Evolutionary conservation across 148 eudicot genomes (phyloP), one percentile per base, ranked within the genome.

Genomic region (Camellia granthamiana): DNA sequence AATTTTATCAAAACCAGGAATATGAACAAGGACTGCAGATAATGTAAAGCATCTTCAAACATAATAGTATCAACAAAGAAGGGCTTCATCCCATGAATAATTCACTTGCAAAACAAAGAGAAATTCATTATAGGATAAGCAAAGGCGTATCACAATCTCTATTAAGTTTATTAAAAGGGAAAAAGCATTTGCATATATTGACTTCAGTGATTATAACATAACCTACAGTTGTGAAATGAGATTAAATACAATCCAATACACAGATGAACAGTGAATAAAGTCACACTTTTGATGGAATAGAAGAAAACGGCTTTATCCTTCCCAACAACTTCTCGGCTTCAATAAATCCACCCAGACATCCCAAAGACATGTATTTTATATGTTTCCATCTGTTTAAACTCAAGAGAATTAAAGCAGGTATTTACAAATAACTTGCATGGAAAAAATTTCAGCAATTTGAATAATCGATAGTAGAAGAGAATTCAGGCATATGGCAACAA

Each of bases 331-430:
- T 90, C 69, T 87, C 90, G 38, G 91, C 97, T 86, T 89, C 87
- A 60, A 96, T 88, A 77, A 96, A 96, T 82, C 97, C 99, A 69
- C 92, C 94, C 60, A 93, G 80, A n/a, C 92, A 94, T 68, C 97
- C 97, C 84, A 96, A 65, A 19, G 97, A 84, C 58, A 81, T n/a
- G 88, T 96, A 96, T 79, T 96, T 96, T 38, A 92, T 68, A 59
- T 63, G 84, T 81, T 83, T 96, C 99, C 99, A 96, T 56, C 99
- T 95, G 94, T 82, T 80, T 44, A 58, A 78, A 71, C 4, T 51
- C 42, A n/a, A n/a, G 80, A 65, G 47, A n/a, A 64, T 80, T 77
- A 67, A 63, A 66, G 21, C 60, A 67, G 13, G 72, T 43, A 78
- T 21, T 76, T 69, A 30, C 38, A 30, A 1, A 21, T 43, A 23